Conservation (phyloP, 495 filamentous ascomycete genomes). For the Pyrenula aspistea region DNA sequence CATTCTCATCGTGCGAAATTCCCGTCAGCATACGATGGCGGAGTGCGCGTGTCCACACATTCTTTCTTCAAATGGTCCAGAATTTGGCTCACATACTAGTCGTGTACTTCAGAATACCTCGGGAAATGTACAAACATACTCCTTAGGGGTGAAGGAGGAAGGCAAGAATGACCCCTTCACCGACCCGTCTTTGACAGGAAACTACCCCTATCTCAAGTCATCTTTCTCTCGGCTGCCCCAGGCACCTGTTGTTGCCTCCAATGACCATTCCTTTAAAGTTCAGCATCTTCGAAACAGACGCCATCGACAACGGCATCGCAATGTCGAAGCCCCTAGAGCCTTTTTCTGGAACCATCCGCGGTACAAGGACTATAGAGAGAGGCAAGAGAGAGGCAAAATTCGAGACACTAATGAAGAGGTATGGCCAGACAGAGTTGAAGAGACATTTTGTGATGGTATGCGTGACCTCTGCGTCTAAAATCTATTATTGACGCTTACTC, state of each 20-base stretch:
- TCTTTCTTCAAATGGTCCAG: constrained; percentile 28
- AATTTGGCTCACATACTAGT: constrained; percentile 28
- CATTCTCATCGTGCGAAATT: constrained; percentile 17
- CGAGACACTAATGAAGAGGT: constrained; percentile 43
- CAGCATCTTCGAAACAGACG: background rate
- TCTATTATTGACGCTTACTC: background rate
- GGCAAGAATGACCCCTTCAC: constrained; percentile 27
- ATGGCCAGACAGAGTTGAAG: constrained; percentile 78
- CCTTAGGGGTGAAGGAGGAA: constrained; percentile 20
- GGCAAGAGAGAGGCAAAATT: constrained; percentile 43
- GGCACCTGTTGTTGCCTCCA: constrained; percentile 18
- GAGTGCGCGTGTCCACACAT: constrained; percentile 34
- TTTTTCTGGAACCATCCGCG: background rate
- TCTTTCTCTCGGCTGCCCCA: constrained; percentile 14
- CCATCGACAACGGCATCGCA: background rate
- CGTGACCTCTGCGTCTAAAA: constrained; percentile 5
- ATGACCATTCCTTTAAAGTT: background rate
- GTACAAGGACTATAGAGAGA: constrained; percentile 52
- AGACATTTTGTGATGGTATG: constrained; percentile 83
- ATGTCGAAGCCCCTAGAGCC: background rate
- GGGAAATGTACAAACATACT: constrained; percentile 35
- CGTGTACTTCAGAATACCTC: constrained; percentile 36
- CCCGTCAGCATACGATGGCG: constrained; percentile 26
- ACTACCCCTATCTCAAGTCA: constrained; percentile 21
- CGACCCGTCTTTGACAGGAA: constrained; percentile 18